Evolutionary conservation across 192 early-diverging fungal species (phyloP).

Genomic region (Entophlyctis helioformis): DNA sequence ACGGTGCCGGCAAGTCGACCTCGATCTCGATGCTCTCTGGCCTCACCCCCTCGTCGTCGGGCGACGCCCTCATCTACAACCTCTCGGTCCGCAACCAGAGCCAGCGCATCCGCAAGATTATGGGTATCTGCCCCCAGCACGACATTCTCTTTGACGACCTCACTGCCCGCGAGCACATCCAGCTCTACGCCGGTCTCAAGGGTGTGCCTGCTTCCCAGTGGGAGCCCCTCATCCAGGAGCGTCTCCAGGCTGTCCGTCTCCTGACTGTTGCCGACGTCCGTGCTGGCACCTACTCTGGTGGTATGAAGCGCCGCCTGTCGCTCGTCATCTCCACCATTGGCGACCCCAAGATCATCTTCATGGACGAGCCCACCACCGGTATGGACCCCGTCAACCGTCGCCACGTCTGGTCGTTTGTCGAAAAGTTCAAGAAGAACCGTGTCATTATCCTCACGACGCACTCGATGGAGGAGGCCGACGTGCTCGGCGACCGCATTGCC

Average conservation of each 20-base stretch:
- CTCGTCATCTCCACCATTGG: slow-evolving; percentile 63
- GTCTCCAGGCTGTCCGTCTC: slow-evolving; percentile 54
- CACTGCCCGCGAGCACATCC: slow-evolving; percentile 61
- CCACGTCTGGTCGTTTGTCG: slow-evolving; percentile 66
- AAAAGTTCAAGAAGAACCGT: slow-evolving; percentile 61
- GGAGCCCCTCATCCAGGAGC: slow-evolving; percentile 43
- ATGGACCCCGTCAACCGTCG: slow-evolving; percentile 76
- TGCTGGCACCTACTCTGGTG: slow-evolving; percentile 57
- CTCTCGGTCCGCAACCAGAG: slow-evolving; percentile 42
- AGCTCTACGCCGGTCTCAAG: slow-evolving; percentile 64
- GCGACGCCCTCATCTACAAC: slow-evolving; percentile 59
- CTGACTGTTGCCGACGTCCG: slow-evolving; percentile 50
- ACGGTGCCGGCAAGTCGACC: slow-evolving; percentile 68
- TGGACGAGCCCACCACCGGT: slow-evolving; percentile 61
- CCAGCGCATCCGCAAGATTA: slow-evolving; percentile 50
- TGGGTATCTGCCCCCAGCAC: slow-evolving; percentile 65
- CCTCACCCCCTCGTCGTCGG: slow-evolving; percentile 47
- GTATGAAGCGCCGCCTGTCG: slow-evolving; percentile 63
- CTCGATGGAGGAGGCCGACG: slow-evolving; percentile 48
- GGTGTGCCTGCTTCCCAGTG: slow-evolving; percentile 39
- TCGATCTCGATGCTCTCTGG: slow-evolving; percentile 70
- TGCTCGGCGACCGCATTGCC: slow-evolving; percentile 50
- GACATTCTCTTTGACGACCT: slow-evolving; percentile 67
- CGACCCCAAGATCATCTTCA: slow-evolving; percentile 52
- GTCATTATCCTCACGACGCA: slow-evolving; percentile 57